Percentiles rank a stretch among this genome's conserved stretches.
These are phyloP conservation scores for Debaryomyces nepalensis DNA, from an alignment of 1,139 yeast genomes.

Conservation along the genomic window DNA sequence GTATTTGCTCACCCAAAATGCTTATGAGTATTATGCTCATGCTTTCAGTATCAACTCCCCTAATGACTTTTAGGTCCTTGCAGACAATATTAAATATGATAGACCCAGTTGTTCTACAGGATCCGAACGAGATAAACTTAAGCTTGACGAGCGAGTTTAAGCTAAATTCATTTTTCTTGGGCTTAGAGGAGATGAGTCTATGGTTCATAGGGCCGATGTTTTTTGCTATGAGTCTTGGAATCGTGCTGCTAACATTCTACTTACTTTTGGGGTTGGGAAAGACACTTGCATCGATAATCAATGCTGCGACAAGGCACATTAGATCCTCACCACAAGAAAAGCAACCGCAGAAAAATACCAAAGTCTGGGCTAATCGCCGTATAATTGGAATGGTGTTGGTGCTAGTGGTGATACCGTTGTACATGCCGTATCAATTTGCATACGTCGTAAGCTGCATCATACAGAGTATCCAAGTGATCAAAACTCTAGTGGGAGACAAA, in stretches of 20 bases:
- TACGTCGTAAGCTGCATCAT: conserved; percentile 60
- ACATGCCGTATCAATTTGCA: conserved; percentile 81
- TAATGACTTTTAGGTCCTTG: conserved; percentile 27
- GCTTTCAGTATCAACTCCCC: conserved; percentile 43
- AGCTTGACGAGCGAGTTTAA: conserved; percentile 29
- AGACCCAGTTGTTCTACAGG: conserved; percentile 60
- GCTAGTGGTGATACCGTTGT: conserved; percentile 51
- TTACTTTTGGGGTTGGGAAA: conserved; percentile 12
- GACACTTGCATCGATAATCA: not conserved
- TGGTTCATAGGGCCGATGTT: conserved; percentile 66
- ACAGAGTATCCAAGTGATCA: conserved; percentile 44
- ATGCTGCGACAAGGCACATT: not conserved
- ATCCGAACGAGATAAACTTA: conserved; percentile 37
- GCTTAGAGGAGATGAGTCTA: conserved; percentile 61
- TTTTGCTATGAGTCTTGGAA: conserved; percentile 54
- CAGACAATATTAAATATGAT: conserved; percentile 37
- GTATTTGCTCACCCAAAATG: conserved; percentile 30
- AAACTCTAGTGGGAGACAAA: conserved; percentile 14
- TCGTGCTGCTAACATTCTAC: conserved; percentile 42
- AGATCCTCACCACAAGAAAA: not conserved
- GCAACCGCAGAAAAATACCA: not conserved
- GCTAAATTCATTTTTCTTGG: conserved; percentile 58
- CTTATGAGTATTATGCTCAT: conserved; percentile 23
- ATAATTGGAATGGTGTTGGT: conserved; percentile 27
- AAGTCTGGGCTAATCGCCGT: conserved; percentile 10